These are phyloP conservation scores for Tripterygium wilfordii DNA, from an alignment of 177 flowering plant species.

Conservation along the genomic window DNA sequence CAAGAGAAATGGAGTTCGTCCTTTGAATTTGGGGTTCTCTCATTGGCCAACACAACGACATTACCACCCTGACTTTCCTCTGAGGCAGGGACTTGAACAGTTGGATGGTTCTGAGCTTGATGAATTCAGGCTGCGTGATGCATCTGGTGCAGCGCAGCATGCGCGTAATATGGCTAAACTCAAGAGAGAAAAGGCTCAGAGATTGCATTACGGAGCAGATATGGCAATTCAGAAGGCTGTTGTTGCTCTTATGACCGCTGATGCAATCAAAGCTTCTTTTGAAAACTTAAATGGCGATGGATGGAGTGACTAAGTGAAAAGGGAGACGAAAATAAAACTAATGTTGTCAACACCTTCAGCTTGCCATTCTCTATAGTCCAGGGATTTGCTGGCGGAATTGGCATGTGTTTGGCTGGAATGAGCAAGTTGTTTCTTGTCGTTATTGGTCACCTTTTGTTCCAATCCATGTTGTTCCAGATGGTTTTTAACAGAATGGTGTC, in stretches of 20 bases:
- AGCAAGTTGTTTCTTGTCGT: constrained; percentile 12
- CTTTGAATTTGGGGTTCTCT: constrained; percentile 38
- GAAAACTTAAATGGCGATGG: constrained; percentile 32
- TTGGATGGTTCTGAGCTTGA: constrained; percentile 55
- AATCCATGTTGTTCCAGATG: constrained; percentile 1
- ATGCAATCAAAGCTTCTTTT: constrained; percentile 58
- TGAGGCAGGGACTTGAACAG: constrained; percentile 29
- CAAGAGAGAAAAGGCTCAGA: constrained; percentile 79
- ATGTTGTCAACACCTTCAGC: constrained; percentile 6
- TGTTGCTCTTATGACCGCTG: constrained; percentile 81
- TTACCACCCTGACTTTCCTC: constrained; percentile 27
- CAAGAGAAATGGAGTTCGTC: constrained; percentile 39
- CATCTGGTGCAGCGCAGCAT: constrained; percentile 75
- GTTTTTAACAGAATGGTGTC: constrained; percentile 13
- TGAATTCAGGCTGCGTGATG: constrained; percentile 79
- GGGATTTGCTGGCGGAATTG: neutral
- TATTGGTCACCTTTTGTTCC: constrained; percentile 2
- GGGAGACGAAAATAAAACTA: neutral
- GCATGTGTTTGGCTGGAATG: constrained; percentile 8
- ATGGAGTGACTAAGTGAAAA: constrained; percentile 12
- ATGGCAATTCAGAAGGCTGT: constrained; percentile 86
- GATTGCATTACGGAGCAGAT: constrained; percentile 73
- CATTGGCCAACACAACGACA: constrained; percentile 49
- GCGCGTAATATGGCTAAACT: constrained; percentile 68
- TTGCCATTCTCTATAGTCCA: constrained; percentile 1